Evolutionary conservation across 78 protist genomes (phyloP).

Genomic region (Dictyostelium brefeldianum): DNA sequence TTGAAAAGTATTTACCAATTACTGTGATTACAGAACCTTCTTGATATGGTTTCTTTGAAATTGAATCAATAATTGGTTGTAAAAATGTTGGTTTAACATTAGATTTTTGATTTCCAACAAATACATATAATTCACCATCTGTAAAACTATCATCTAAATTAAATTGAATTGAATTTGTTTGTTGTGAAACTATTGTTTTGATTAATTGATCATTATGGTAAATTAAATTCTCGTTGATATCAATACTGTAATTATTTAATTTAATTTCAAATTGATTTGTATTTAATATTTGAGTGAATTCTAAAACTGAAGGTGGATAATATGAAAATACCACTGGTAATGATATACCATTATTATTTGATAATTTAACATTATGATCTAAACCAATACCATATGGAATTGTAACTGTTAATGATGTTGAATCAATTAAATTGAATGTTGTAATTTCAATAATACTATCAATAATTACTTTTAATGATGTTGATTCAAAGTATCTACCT

Average conservation of each 20-base stretch:
- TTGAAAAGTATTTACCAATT: neutral
- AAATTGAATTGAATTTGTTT: neutral
- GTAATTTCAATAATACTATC: neutral
- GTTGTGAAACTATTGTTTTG: neutral
- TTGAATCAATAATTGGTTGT: neutral
- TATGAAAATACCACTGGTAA: neutral
- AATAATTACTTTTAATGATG: too few species aligned
- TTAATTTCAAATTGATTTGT: neutral
- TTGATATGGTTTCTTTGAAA: neutral
- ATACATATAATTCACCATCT: neutral
- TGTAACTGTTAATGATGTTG: neutral
- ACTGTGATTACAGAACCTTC: neutral
- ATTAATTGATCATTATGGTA: neutral
- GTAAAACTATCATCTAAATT: neutral
- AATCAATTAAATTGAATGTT: neutral
- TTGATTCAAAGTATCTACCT: neutral
- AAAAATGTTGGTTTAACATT: neutral
- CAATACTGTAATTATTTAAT: neutral
- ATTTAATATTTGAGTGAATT: neutral
- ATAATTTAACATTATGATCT: neutral
- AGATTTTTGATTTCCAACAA: slow-evolving; percentile 2
- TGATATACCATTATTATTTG: neutral
- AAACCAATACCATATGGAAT: neutral
- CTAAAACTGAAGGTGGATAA: neutral
- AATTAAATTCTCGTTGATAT: neutral